A percentile compares a stretch with the other conserved stretches of the same genome.
Evolutionary conservation across 352 stramenopile species (phyloP).

Genomic region (Blastocystis sp.): DNA sequence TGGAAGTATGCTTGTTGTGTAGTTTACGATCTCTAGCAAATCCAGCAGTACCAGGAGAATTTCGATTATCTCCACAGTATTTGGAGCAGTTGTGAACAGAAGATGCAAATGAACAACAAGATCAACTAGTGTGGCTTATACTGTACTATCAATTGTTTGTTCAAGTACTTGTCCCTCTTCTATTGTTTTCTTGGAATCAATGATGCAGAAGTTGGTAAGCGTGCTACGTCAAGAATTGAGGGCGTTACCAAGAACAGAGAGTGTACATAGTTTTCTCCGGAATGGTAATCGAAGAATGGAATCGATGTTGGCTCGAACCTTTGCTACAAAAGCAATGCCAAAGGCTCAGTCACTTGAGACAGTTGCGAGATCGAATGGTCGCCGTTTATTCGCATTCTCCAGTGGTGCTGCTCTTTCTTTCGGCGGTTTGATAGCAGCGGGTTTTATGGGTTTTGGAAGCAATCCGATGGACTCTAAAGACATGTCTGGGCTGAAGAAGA

Average conservation of each 20-base stretch:
- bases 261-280: background rate
- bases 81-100: conserved; percentile 44
- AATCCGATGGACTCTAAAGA: background rate
- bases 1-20: background rate
- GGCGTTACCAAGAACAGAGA: background rate
- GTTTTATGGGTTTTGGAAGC: background rate
- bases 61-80: conserved; percentile 20
- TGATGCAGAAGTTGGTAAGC: background rate
- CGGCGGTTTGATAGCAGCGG: background rate
- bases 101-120: background rate
- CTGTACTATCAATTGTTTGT: background rate
- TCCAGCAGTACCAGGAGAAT: conserved; percentile 8
- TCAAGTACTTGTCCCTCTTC: background rate
- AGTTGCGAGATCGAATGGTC: background rate
- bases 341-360: background rate
- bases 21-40: background rate
- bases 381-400: background rate
- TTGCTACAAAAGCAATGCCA: background rate
- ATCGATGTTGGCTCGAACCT: background rate
- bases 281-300: background rate
- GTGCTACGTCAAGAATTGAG: background rate
- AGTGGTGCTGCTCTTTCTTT: background rate
- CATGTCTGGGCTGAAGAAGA: background rate
- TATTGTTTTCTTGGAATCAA: background rate
- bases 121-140: background rate